Evolutionary conservation across 306 rosid genomes (phyloP), one percentile per base, ranked within the genome.

Genomic region (Mucuna pruriens): DNA sequence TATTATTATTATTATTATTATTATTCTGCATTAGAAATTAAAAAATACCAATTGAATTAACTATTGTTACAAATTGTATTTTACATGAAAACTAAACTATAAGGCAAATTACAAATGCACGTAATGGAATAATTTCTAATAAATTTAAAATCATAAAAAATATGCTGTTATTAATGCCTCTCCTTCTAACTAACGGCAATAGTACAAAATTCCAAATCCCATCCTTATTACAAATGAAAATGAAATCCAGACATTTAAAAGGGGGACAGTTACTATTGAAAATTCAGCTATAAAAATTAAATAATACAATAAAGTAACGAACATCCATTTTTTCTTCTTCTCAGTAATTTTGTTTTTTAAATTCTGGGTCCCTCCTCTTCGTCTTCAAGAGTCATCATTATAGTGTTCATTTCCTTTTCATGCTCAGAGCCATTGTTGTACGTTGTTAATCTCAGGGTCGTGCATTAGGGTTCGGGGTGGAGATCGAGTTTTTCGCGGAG

Each of bases 391-490:
- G 74, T 23, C 13, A 60, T 72, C 76, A 20, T 73, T 62, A 5
- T 5, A 60, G 66, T 15, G 66, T 60, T 62, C 42, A 31, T 31
- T 62, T 25, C 0, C n/a, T n/a, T n/a, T n/a, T n/a, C 52, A 26
- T 57, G 26, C 20, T 66, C 34, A 17, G 20, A 45, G 17, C 33
- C 72, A 17, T 60, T 71, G 34, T 11, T 26, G 11, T 29, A 19
- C 34, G 17, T n/a, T 34, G 23, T 40, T 42, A 8, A 8, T 52
- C 62, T 52, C 70, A 10, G 29, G 34, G 42, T 67, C 26, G 20
- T 45, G 75, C 84, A 74, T 74, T 65, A 81, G 80, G 85, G 85
- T 74, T 74, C 51, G 12, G 4, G 36, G 63, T 10, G 46, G 46
- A 73, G 83, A 72, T 77, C 84, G 57, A 19, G 54, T 57, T 73